These are phyloP conservation scores for Oropetium thomaeum DNA, from an alignment of 176 grass and related monocot genomes.

Conservation along the genomic window DNA sequence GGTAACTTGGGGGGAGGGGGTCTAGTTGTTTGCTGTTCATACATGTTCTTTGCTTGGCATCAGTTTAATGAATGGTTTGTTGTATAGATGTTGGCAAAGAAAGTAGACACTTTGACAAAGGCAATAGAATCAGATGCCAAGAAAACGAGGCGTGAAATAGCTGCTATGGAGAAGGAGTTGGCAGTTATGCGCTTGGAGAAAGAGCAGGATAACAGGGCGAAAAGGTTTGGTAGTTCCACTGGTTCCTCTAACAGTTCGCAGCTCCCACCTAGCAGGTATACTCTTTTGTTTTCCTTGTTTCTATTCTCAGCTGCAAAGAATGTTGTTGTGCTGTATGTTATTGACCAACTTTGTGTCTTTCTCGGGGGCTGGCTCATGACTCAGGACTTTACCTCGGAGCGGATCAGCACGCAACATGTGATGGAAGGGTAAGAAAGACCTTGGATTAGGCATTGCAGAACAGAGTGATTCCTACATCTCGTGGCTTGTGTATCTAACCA, in stretches of 20 bases:
- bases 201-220: constrained; percentile 71
- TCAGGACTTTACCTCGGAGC: constrained; percentile 47
- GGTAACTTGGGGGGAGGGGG: constrained; percentile 32
- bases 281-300: neutral
- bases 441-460: neutral
- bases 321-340: neutral
- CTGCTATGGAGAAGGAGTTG: constrained; percentile 89
- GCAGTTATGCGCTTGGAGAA: constrained; percentile 70
- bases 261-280: constrained; percentile 61
- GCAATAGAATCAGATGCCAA: constrained; percentile 91
- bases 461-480: constrained; percentile 26
- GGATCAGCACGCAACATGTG: constrained; percentile 56
- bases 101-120: constrained; percentile 92
- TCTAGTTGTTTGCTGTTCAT: constrained; percentile 6
- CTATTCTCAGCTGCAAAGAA: neutral
- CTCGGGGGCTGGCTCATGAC: neutral
- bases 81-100: constrained; percentile 83
- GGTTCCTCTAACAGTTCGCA: constrained; percentile 54
- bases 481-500: constrained; percentile 28
- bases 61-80: constrained; percentile 24
- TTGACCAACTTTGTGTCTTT: neutral
- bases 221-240: constrained; percentile 54
- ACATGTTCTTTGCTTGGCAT: neutral
- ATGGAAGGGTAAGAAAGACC: neutral
- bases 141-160: constrained; percentile 85